Conservation (phyloP, 129 eudicot genomes). For the Tanacetum coccineum region DNA sequence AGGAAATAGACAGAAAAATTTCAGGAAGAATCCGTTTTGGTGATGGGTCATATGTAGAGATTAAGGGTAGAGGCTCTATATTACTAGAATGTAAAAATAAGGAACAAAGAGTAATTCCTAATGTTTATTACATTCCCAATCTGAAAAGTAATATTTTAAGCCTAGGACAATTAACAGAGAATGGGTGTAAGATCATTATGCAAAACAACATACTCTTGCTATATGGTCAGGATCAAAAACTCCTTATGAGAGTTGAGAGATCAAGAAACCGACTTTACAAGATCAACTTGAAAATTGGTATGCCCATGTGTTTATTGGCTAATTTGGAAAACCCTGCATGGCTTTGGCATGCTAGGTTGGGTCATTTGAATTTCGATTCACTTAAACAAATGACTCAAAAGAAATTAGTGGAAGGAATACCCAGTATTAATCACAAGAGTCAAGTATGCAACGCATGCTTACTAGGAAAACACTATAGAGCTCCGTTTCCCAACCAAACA, state of each 20-base stretch:
- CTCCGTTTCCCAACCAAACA: background rate
- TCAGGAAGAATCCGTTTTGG: background rate
- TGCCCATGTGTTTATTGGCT: background rate
- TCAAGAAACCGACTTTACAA: background rate
- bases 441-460: background rate
- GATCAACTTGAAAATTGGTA: background rate
- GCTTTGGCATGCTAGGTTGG: background rate
- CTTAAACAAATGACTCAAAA: background rate
- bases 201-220: background rate
- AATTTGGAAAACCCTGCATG: background rate
- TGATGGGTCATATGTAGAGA: background rate
- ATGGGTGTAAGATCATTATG: background rate
- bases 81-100: too few species aligned
- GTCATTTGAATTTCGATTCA: background rate
- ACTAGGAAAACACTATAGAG: background rate
- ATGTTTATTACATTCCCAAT: background rate
- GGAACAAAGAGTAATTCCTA: too few species aligned
- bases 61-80: background rate
- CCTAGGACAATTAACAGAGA: background rate
- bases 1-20: background rate
- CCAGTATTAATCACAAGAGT: background rate
- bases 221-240: background rate
- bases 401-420: background rate
- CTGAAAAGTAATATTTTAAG: background rate
- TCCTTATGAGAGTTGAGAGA: background rate